Percentiles rank a stretch among this genome's conserved stretches.
Evolutionary conservation across 441 rosid species (phyloP).

Genomic region (Flueggea neowawraea): DNA sequence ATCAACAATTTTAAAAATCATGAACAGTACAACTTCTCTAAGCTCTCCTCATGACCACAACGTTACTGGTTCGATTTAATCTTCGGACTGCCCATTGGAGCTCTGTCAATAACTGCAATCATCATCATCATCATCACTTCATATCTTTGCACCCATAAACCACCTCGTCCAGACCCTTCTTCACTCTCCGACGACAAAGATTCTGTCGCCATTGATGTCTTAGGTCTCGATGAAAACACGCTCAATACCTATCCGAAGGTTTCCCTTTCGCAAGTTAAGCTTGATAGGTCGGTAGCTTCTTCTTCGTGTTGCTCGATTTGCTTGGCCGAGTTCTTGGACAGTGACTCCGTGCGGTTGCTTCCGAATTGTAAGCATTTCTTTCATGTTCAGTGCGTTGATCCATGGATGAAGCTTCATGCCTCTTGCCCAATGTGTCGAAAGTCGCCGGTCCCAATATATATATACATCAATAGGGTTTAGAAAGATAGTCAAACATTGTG

Average conservation of each 20-base stretch:
- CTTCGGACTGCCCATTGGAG: conserved; percentile 3
- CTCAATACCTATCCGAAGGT: conserved; percentile 7
- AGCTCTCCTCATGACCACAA: not conserved
- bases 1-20: not conserved
- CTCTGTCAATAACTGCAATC: not conserved
- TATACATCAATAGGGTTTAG: too few relatives aligned
- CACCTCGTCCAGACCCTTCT: not conserved
- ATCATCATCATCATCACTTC: not conserved
- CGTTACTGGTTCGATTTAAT: not conserved
- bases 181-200: not conserved
- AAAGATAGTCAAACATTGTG: too few relatives aligned
- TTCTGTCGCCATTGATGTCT: not conserved
- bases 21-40: not conserved
- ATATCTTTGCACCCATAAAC: conserved; percentile 3
- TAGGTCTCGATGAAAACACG: conserved; percentile 11
- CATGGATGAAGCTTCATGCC: conserved; percentile 14
- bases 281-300: not conserved
- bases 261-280: not conserved
- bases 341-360: conserved; percentile 8
- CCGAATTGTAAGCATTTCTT: conserved; percentile 14
- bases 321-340: conserved; percentile 13
- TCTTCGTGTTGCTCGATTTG: conserved; percentile 11
- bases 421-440: conserved; percentile 14
- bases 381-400: conserved; percentile 14
- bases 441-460: not conserved